These are phyloP conservation scores for Colletotrichum karsti DNA, from an alignment of 2,329 filamentous ascomycete species.

Conservation along the genomic window DNA sequence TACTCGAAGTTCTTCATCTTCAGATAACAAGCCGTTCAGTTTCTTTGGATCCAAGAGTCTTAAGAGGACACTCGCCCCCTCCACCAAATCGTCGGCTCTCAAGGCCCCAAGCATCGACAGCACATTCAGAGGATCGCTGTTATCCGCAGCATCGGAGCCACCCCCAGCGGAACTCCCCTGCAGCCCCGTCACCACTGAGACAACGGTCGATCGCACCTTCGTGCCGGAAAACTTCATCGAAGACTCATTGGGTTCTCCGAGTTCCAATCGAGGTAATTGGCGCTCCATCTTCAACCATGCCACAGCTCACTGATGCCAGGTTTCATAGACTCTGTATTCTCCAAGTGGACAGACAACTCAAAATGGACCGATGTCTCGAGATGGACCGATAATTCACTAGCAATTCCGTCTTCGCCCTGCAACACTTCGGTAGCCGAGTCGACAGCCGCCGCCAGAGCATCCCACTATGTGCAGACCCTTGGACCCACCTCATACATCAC, in stretches of 20 bases:
- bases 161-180: constrained; percentile 5
- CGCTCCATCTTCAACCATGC: neutral
- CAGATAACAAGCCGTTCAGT: constrained; percentile 48
- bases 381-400: constrained; percentile 27
- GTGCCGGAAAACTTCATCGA: constrained; percentile 20
- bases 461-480: constrained; percentile 47
- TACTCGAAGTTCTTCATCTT: constrained; percentile 52
- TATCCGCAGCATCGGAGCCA: constrained; percentile 20
- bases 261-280: constrained; percentile 43
- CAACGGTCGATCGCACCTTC: neutral
- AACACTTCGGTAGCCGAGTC: constrained; percentile 40
- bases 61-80: constrained; percentile 39
- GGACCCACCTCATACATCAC: constrained; percentile 52
- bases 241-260: constrained; percentile 30
- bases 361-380: neutral
- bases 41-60: constrained; percentile 52
- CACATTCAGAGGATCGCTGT: constrained; percentile 18
- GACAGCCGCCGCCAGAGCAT: constrained; percentile 35
- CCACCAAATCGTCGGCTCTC: constrained; percentile 25
- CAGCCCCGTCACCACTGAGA: neutral
- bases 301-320: constrained; percentile 32
- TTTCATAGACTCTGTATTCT: constrained; percentile 51
- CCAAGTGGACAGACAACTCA: constrained; percentile 49
- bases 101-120: constrained; percentile 21
- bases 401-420: constrained; percentile 41